Percentiles rank a stretch among this genome's conserved stretches.
phyloP scores from a whole-genome alignment of 305 asterid species.

The Rubia occidens region DNA sequence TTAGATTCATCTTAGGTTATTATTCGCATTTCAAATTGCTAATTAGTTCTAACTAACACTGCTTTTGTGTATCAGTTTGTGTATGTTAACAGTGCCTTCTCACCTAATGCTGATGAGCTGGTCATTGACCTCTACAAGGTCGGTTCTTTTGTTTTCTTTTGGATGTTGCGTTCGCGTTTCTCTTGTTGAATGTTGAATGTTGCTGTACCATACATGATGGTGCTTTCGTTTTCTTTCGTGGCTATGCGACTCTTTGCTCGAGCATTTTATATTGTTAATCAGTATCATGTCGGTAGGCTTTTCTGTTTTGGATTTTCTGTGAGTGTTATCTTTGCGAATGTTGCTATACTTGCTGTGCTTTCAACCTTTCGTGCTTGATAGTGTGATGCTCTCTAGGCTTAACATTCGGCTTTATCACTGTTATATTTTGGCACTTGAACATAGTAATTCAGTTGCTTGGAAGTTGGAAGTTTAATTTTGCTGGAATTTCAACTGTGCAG shows the following conservation, averaged over 20 bases:
- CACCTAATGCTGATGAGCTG: slow-evolving; percentile 15
- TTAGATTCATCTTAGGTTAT: background rate
- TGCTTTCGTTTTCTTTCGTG: background rate
- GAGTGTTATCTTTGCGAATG: background rate
- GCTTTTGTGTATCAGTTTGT: slow-evolving; percentile 6
- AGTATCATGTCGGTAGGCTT: background rate
- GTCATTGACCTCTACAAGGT: slow-evolving; percentile 14
- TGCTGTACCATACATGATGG: background rate
- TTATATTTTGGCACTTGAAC: background rate
- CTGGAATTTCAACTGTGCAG: slow-evolving; percentile 30
- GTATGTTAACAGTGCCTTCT: slow-evolving; percentile 14
- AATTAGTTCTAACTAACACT: background rate
- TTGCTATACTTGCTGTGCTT: background rate
- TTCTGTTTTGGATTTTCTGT: background rate
- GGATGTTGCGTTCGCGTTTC: background rate
- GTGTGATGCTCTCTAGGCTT: background rate
- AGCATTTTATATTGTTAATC: background rate
- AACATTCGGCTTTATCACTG: too few relatives aligned
- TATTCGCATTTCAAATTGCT: background rate
- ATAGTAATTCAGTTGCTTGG: background rate
- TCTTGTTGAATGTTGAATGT: background rate
- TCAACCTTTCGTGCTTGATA: background rate
- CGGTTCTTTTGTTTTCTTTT: background rate
- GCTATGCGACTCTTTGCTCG: background rate
- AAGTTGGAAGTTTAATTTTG: background rate